Percentiles rank a stretch among this genome's conserved stretches.
phyloP scores from a whole-genome alignment of 208 protist genomes.

The Trypanosoma caninum region DNA sequence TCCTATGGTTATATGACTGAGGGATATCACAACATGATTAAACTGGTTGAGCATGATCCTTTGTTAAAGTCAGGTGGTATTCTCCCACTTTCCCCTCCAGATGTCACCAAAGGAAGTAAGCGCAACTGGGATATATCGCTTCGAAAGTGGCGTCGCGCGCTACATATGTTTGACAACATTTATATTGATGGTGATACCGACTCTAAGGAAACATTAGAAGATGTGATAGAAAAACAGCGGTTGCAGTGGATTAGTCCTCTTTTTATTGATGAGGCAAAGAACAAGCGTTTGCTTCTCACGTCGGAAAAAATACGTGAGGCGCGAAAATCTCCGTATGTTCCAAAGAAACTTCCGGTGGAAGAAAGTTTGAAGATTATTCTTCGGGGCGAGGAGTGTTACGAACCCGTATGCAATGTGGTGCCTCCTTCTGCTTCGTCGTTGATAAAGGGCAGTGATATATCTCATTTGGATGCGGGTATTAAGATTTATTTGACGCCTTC shows the following conservation, averaged over 20 bases:
- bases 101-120: slow-evolving; percentile 58
- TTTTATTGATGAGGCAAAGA: slow-evolving; percentile 31
- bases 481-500: slow-evolving; percentile 87
- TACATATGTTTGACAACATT: slow-evolving; percentile 89
- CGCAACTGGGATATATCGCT: slow-evolving; percentile 79
- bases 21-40: slow-evolving; percentile 82
- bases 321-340: slow-evolving; percentile 36
- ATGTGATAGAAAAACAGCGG: slow-evolving; percentile 67
- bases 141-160: slow-evolving; percentile 79
- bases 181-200: slow-evolving; percentile 79
- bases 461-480: slow-evolving; percentile 72
- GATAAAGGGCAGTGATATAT: slow-evolving; percentile 80
- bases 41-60: slow-evolving; percentile 68
- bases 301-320: slow-evolving; percentile 41
- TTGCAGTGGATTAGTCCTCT: slow-evolving; percentile 68
- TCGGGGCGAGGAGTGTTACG: slow-evolving; percentile 57
- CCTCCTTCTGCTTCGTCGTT: slow-evolving; percentile 73
- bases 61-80: slow-evolving; percentile 66
- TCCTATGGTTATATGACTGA: slow-evolving; percentile 71
- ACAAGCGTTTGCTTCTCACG: slow-evolving; percentile 37
- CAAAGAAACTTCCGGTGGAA: slow-evolving; percentile 62
- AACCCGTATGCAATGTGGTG: slow-evolving; percentile 67
- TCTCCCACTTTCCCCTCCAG: slow-evolving; percentile 67
- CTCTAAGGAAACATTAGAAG: slow-evolving; percentile 23
- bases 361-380: slow-evolving; percentile 66